Percentiles rank a stretch among this genome's conserved stretches.
These are phyloP conservation scores for Helianthus tuberosus DNA, from an alignment of 129 eudicot species.

Conservation along the genomic window DNA sequence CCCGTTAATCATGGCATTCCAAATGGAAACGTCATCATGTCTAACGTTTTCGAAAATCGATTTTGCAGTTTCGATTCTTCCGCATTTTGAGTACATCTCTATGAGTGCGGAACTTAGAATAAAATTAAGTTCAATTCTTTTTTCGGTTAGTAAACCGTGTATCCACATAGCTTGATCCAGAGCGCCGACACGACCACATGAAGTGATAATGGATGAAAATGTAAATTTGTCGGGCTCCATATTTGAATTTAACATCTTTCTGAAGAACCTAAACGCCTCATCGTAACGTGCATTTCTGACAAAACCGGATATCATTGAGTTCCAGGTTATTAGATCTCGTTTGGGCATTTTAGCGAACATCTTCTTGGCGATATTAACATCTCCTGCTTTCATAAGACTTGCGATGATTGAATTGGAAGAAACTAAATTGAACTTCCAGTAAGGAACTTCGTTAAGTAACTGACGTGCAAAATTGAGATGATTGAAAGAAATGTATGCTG, in stretches of 20 bases:
- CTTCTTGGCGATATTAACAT: conserved; percentile 55
- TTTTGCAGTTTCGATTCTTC: conserved; percentile 64
- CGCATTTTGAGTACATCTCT: conserved; percentile 90
- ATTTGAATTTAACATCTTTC: conserved; percentile 56
- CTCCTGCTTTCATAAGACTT: conserved; percentile 64
- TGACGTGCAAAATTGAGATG: conserved; percentile 42
- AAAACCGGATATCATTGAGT: conserved; percentile 70
- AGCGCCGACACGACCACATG: conserved; percentile 78
- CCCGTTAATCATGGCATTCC: conserved; percentile 90
- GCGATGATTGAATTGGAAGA: conserved; percentile 59
- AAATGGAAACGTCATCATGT: conserved; percentile 61
- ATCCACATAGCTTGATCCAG: conserved; percentile 72
- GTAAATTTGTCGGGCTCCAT: conserved; percentile 84
- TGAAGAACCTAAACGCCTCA: conserved; percentile 62
- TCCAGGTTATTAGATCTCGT: conserved; percentile 84
- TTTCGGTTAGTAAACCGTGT: conserved; percentile 57
- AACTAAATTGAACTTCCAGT: conserved; percentile 41
- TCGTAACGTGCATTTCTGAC: conserved; percentile 58
- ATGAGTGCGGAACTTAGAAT: conserved; percentile 68
- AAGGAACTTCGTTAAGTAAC: conserved; percentile 47
- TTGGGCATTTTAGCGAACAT: conserved; percentile 49
- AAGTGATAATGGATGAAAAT: conserved; percentile 68
- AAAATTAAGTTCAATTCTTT: conserved; percentile 52
- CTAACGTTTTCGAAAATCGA: conserved; percentile 42
- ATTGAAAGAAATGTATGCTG: conserved; percentile 44